These are phyloP conservation scores for Termitomyces sp. DNA, from an alignment of 768 basidiomycete species.

Conservation along the genomic window DNA sequence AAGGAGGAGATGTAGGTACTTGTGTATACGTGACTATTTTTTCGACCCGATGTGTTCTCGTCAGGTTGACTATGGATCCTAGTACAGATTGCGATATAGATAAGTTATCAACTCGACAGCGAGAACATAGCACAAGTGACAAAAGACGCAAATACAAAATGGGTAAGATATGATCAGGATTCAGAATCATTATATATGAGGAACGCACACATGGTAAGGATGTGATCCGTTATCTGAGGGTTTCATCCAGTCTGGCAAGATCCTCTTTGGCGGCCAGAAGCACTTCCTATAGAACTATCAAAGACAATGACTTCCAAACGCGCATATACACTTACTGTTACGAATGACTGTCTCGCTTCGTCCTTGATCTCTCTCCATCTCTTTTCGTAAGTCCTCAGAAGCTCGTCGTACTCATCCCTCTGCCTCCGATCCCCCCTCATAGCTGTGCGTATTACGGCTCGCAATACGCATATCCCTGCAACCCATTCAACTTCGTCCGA, in stretches of 20 bases:
- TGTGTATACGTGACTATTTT: no score
- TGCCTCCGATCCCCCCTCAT: constrained; percentile 43
- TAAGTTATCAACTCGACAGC: constrained; percentile 3
- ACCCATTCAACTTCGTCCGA: constrained; percentile 67
- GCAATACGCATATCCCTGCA: constrained; percentile 55
- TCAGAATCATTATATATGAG: neutral
- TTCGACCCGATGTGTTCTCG: constrained; percentile 16
- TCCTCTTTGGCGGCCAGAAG: constrained; percentile 52
- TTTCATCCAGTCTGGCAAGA: constrained; percentile 39
- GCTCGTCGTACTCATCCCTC: constrained; percentile 49
- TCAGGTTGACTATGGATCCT: neutral
- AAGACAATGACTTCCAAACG: neutral
- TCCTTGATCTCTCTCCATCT: constrained; percentile 72
- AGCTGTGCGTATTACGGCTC: constrained; percentile 53
- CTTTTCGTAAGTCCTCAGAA: constrained; percentile 55
- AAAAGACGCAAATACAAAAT: neutral
- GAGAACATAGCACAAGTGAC: neutral
- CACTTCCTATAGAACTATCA: constrained; percentile 34
- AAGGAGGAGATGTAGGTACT: no score
- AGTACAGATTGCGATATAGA: constrained; percentile 2
- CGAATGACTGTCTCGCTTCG: constrained; percentile 58
- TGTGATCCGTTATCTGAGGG: constrained; percentile 12
- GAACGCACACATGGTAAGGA: neutral
- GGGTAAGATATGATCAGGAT: constrained; percentile 2
- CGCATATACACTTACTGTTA: constrained; percentile 38